Base-by-base conservation (phyloP, 2,329 filamentous ascomycete genomes). In the Fusarium torulosum region DNA sequence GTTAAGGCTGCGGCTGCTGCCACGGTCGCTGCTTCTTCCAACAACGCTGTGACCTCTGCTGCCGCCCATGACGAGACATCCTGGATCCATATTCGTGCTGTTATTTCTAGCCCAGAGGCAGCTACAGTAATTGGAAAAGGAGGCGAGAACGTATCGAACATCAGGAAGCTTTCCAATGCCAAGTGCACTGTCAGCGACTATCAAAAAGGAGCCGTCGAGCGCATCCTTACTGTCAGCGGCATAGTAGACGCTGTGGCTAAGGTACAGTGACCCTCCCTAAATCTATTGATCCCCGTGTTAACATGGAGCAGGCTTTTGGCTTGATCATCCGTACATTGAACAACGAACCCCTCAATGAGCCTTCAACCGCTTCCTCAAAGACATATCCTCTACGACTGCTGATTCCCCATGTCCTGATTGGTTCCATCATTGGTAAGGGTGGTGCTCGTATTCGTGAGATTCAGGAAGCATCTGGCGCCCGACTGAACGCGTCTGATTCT, bases 111-210 rank as follows among this genome's bases (percentile, higher is more conserved):
- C 80, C 93, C 94, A 44, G 96, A 99, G 81, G 96, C 96, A 71
- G 96, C 96, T 38, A 99, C 96, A 47, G 93, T 97, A 71, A 99
- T 99, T 80, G 96, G 96, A 77, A 99, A 99, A 83, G 95, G 94
- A 67, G 96, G 96, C 77, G 96, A 99, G 84, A 99, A 99, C 76
- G 96, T 99, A 46, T 97, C 94, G 72, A 93, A 97, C 82, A 98
- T 99, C 76, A 90, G 96, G 72, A 93, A 93, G 78, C 86, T 97
- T 82, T 97, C 96, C 52, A 94, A 94, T 74, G 96, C 96, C 71
- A 98, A 98, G 83, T 99, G 96, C 84, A 99, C 96, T 46, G 96
- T 99, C 73, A 97, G 94, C 82, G 96, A 99, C 81, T 99, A 98
- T 76, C 92, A 96, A 73, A 93, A 97, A 76, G 96, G 96, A 70